A percentile compares a stretch with the other conserved stretches of the same genome.
Evolutionary conservation across 2,329 filamentous ascomycete genomes (phyloP).

Genomic region (Aspergillus pseudonomiae): DNA sequence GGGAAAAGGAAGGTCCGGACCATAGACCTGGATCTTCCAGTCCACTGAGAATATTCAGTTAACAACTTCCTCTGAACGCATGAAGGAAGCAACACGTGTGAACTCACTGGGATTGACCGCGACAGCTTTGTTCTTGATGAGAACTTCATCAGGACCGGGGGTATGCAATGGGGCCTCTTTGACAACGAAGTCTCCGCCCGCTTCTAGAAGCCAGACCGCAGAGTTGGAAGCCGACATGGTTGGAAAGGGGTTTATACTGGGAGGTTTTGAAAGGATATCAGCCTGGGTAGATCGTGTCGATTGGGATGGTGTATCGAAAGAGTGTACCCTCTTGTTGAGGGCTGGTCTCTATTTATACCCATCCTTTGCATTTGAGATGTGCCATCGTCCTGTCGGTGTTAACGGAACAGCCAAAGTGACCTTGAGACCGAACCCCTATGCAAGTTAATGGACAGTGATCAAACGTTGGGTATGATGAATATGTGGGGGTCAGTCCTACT

Average conservation of each 20-base stretch:
- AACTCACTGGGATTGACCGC: slow-evolving; percentile 44
- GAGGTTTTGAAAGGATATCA: neutral
- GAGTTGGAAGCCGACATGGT: slow-evolving; percentile 12
- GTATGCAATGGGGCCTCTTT: slow-evolving; percentile 40
- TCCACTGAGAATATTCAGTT: neutral
- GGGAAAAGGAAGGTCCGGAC: neutral
- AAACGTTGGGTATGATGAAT: neutral
- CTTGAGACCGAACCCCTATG: neutral
- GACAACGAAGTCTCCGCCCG: slow-evolving; percentile 36
- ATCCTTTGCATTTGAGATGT: neutral
- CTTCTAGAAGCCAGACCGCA: slow-evolving; percentile 19
- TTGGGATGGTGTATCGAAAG: neutral
- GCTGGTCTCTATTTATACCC: neutral
- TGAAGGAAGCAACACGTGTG: neutral
- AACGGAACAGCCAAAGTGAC: neutral
- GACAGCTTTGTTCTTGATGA: slow-evolving; percentile 45
- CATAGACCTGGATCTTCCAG: neutral
- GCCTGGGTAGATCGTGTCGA: neutral
- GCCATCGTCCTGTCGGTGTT: neutral
- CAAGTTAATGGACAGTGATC: neutral
- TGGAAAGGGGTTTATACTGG: neutral
- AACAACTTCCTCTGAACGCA: neutral
- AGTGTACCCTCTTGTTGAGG: neutral
- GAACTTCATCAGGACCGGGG: slow-evolving; percentile 41
- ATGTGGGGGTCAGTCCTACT: neutral